Evolutionary conservation across 2,329 filamentous ascomycete genomes (phyloP), one percentile per base, ranked within the genome.

Genomic region (Aureobasidium sp.): DNA sequence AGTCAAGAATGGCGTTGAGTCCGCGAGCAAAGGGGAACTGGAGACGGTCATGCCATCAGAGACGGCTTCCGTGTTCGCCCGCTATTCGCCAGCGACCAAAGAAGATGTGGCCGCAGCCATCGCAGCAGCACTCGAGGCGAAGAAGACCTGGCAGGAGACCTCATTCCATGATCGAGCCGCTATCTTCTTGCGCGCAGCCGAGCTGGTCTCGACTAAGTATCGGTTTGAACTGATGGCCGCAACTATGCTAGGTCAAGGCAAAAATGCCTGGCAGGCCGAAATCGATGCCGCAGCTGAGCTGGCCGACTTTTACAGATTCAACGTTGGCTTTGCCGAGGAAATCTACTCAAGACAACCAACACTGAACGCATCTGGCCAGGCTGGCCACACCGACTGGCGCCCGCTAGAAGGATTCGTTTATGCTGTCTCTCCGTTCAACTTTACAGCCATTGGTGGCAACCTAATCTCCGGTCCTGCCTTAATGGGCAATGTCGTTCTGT

Each of bases 371-470:
- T 51, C 60, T 11, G 64, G 64, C 11, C 65, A 67, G 44, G 61
- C 55, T n/a, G 29, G 37, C 45, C 68, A 68, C 5, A 65, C 69
- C 2, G 75, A 77, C 16, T 74, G 71, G 60, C 67, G 75, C 0
- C 75, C 75, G 0, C 67, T 77, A 0, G 75, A 77, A 58, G 76
- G 76, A 1, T 77, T 77, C 61, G 74, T 78, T 11, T 76, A 76
- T 48, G 70, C 75, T 16, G 66, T 77, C 2, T 72, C 74, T 0
- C 75, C 75, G 3, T 78, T 78, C 67, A 78, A 78, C 68, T 77
- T 77, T 59, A 76, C 75, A 0, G 76, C 75, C 0, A 69, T 77
- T 25, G 75, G 71, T 11, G 75, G 68, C 4, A 75, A 70, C 48
- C 67, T 77, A 2, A 65, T 76, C 10, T 70, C 69, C 4, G 71